Evolutionary conservation across 768 basidiomycete genomes (phyloP).

Genomic region (Tylopilus rubrobrunneus): DNA sequence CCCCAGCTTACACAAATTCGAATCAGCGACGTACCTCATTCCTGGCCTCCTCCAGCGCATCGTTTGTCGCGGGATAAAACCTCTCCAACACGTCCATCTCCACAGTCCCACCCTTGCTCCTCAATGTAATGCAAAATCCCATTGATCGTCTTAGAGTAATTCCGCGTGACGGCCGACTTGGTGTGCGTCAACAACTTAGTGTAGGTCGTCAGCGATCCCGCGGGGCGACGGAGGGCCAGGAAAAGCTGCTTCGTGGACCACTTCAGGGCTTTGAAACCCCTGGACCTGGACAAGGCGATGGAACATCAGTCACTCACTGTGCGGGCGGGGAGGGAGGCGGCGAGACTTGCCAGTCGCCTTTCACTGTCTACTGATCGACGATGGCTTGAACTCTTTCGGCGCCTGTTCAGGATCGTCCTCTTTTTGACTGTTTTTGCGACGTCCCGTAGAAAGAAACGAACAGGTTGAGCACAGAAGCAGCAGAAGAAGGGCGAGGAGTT

Average conservation of each 20-base stretch:
- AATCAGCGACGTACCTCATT: slow-evolving; percentile 91
- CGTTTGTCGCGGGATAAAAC: slow-evolving; percentile 93
- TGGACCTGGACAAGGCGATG: slow-evolving; percentile 28
- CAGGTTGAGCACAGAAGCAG: not conserved
- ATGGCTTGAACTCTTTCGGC: slow-evolving; percentile 86
- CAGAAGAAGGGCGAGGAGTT: not conserved
- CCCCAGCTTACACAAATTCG: too few relatives aligned
- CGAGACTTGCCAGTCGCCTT: slow-evolving; percentile 80
- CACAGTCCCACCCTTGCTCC: slow-evolving; percentile 71
- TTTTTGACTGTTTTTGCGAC: slow-evolving; percentile 67
- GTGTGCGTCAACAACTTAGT: slow-evolving; percentile 89
- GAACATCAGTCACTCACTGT: slow-evolving; percentile 1
- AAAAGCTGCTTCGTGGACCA: slow-evolving; percentile 95
- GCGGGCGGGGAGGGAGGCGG: not conserved
- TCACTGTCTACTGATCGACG: slow-evolving; percentile 86
- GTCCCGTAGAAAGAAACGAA: not conserved
- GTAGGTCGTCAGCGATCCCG: slow-evolving; percentile 84
- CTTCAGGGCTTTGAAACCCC: slow-evolving; percentile 99
- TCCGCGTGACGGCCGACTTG: slow-evolving; percentile 91
- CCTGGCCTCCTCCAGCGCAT: slow-evolving; percentile 87
- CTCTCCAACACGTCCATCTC: slow-evolving; percentile 87
- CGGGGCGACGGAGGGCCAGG: slow-evolving; percentile 70
- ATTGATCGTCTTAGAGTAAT: slow-evolving; percentile 98
- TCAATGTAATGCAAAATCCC: slow-evolving; percentile 97
- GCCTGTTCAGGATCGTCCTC: slow-evolving; percentile 93